These are phyloP conservation scores for Thelonectria olida DNA, from an alignment of 2,329 filamentous ascomycete genomes.

Conservation along the genomic window DNA sequence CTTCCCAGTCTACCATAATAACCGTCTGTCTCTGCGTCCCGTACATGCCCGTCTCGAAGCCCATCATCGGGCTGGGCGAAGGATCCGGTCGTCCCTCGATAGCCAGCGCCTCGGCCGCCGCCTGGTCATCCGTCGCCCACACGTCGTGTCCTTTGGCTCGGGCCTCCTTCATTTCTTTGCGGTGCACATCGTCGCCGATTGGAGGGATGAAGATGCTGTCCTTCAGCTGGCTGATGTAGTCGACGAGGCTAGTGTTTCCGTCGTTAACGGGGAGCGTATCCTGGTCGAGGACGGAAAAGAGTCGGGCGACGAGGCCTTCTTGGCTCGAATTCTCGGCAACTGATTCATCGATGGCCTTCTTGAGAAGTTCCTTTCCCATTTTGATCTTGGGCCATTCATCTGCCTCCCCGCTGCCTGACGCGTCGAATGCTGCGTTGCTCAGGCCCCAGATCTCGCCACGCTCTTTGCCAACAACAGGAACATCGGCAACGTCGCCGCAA, in stretches of 20 bases:
- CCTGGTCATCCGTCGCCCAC: slow-evolving; percentile 51
- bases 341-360: slow-evolving; percentile 52
- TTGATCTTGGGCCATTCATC: slow-evolving; percentile 70
- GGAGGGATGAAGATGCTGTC: slow-evolving; percentile 70
- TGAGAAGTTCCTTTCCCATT: slow-evolving; percentile 58
- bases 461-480: slow-evolving; percentile 65
- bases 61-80: slow-evolving; percentile 42
- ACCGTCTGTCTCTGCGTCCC: slow-evolving; percentile 73
- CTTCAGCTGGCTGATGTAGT: slow-evolving; percentile 63
- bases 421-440: slow-evolving; percentile 69
- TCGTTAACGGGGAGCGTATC: slow-evolving; percentile 61
- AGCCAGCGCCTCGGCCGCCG: slow-evolving; percentile 47
- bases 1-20: slow-evolving; percentile 69
- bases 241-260: slow-evolving; percentile 57
- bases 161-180: slow-evolving; percentile 55
- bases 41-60: slow-evolving; percentile 68
- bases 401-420: slow-evolving; percentile 46
- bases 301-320: slow-evolving; percentile 57
- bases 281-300: slow-evolving; percentile 65
- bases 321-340: slow-evolving; percentile 50
- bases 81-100: slow-evolving; percentile 51
- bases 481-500: slow-evolving; percentile 59
- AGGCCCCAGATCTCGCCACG: slow-evolving; percentile 65
- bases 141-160: slow-evolving; percentile 49
- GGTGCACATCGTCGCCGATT: slow-evolving; percentile 60